A percentile compares a stretch with the other conserved stretches of the same genome.
phyloP scores from a whole-genome alignment of 768 basidiomycete species.

The Auriscalpium orientale region DNA sequence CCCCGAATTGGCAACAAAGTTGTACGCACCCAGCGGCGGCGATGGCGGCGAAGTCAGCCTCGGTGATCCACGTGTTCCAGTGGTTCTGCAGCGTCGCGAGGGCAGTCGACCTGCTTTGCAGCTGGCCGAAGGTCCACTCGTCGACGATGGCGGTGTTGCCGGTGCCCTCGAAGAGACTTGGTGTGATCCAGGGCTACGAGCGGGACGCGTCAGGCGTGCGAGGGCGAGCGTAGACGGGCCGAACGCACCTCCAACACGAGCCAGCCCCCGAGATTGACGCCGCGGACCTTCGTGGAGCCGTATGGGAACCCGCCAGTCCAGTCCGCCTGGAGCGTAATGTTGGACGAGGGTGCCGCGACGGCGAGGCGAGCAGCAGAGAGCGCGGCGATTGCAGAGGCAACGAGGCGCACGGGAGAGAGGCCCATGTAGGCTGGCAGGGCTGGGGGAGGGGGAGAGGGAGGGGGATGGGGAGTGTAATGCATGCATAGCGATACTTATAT shows the following conservation, averaged over 20 bases:
- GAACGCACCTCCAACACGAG: conserved; percentile 42
- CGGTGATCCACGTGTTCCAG: conserved; percentile 82
- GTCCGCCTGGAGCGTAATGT: conserved; percentile 8
- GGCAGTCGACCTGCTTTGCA: conserved; percentile 45
- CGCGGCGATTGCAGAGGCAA: conserved; percentile 23
- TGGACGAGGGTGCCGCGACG: conserved; percentile 12
- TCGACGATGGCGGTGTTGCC: conserved; percentile 53
- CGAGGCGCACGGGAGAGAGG: conserved; percentile 6
- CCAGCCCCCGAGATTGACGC: conserved; percentile 77
- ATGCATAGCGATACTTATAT: no score
- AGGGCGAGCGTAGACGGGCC: not conserved
- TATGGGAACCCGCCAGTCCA: conserved; percentile 61
- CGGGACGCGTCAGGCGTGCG: conserved; percentile 1
- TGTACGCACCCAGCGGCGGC: conserved; percentile 60
- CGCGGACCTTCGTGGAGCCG: conserved; percentile 65
- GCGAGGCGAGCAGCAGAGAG: conserved; percentile 20
- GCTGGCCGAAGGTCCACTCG: conserved; percentile 72
- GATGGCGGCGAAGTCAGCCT: conserved; percentile 69
- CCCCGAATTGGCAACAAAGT: not conserved
- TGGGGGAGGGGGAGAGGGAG: conserved; percentile 6
- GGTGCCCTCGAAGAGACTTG: conserved; percentile 65
- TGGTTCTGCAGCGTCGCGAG: conserved; percentile 48
- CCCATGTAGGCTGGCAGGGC: not conserved
- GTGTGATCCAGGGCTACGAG: conserved; percentile 66
- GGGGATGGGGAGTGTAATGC: conserved; percentile 5